Percentiles rank a stretch among this genome's conserved stretches.
Conservation (phyloP, 805 yeast species). For the Cyberlindnera galapagoensis region DNA sequence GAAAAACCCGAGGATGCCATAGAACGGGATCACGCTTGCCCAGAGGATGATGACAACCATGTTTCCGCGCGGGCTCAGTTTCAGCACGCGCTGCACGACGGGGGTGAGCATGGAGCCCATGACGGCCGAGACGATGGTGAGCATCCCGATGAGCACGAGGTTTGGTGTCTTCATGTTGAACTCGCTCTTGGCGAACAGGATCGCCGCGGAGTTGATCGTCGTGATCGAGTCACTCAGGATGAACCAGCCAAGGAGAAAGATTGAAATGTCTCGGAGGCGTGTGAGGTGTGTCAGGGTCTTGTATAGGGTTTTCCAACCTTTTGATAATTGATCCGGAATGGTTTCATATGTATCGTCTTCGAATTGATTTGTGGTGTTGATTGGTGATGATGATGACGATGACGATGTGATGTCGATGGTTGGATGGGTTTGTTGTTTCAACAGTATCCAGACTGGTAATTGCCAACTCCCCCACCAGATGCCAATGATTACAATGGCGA, state of each 20-base stretch:
- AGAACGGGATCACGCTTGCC: conserved; percentile 62
- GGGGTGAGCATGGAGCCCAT: conserved; percentile 59
- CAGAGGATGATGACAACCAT: conserved; percentile 49
- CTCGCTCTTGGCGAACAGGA: conserved; percentile 67
- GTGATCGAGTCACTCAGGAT: conserved; percentile 69
- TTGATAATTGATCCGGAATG: conserved; percentile 29
- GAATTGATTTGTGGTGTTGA: conserved; percentile 27
- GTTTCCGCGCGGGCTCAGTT: conserved; percentile 39
- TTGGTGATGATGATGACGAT: conserved; percentile 40
- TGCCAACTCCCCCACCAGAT: conserved; percentile 75
- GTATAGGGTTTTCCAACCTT: conserved; percentile 57
- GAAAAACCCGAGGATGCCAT: conserved; percentile 64
- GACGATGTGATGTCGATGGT: too few species aligned
- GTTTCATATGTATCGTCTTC: conserved; percentile 11
- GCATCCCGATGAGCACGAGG: conserved; percentile 56
- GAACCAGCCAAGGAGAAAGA: conserved; percentile 69
- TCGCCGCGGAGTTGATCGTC: conserved; percentile 75
- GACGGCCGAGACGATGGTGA: conserved; percentile 64
- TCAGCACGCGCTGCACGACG: conserved; percentile 29
- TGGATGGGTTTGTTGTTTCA: too few species aligned
- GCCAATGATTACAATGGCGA: conserved; percentile 60
- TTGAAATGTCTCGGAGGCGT: conserved; percentile 55
- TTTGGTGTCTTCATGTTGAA: conserved; percentile 62
- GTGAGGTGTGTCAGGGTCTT: conserved; percentile 55
- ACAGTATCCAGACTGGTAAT: conserved; percentile 45